A percentile compares a stretch with the other conserved stretches of the same genome.
These are phyloP conservation scores for Aspergillus sclerotiicarbonarius DNA, from an alignment of 495 filamentous ascomycete genomes.

Conservation along the genomic window DNA sequence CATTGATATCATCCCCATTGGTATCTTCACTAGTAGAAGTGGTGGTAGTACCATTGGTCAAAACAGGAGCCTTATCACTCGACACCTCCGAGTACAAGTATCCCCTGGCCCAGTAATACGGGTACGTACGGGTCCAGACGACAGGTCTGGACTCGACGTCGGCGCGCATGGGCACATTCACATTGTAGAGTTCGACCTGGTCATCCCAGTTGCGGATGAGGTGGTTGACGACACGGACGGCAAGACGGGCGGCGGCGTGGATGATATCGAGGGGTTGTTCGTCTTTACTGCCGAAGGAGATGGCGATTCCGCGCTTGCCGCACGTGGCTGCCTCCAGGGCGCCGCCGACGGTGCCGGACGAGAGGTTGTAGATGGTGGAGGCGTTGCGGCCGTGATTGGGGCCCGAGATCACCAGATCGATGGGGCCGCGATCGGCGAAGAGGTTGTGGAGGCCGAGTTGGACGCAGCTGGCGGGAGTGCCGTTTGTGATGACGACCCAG, in stretches of 20 bases:
- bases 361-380: slow-evolving; percentile 86
- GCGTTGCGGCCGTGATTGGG: slow-evolving; percentile 96
- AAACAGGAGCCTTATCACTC: slow-evolving; percentile 12
- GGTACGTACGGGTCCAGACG: slow-evolving; percentile 73
- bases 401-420: slow-evolving; percentile 86
- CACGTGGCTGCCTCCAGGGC: slow-evolving; percentile 90
- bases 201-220: slow-evolving; percentile 68
- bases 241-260: slow-evolving; percentile 60
- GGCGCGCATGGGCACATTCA: slow-evolving; percentile 75
- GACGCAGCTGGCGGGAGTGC: slow-evolving; percentile 81
- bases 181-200: slow-evolving; percentile 78
- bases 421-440: slow-evolving; percentile 67
- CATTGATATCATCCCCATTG: too few species aligned
- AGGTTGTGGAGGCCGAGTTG: slow-evolving; percentile 89
- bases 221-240: slow-evolving; percentile 72
- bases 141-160: slow-evolving; percentile 63
- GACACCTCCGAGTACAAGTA: slow-evolving; percentile 71
- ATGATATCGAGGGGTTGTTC: slow-evolving; percentile 71
- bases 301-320: slow-evolving; percentile 69
- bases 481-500: slow-evolving; percentile 86
- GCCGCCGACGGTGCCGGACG: slow-evolving; percentile 84
- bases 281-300: slow-evolving; percentile 78
- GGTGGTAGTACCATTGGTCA: slow-evolving; percentile 10
- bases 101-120: slow-evolving; percentile 82
- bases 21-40: too few species aligned